Evolutionary conservation across 2,329 filamentous ascomycete species (phyloP).

Genomic region (Chrysosporium queenslandicum): DNA sequence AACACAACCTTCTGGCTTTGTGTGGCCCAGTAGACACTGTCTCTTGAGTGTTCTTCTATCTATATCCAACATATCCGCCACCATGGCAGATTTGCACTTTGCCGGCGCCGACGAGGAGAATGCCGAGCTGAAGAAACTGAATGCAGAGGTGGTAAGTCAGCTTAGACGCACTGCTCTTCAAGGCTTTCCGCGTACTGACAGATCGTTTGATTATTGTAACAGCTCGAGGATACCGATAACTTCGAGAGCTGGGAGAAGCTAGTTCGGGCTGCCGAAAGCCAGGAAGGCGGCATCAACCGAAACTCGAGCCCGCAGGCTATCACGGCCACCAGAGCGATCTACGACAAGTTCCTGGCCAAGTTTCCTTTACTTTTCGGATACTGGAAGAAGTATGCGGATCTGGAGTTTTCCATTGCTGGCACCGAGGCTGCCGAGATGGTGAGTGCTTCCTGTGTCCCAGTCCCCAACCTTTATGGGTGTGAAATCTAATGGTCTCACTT

Average conservation of each 20-base stretch:
- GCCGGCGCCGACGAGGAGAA: constrained; percentile 71
- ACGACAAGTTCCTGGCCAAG: constrained; percentile 86
- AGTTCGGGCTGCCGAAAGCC: constrained; percentile 66
- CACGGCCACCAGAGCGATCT: constrained; percentile 72
- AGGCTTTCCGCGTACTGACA: not conserved
- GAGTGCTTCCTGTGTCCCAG: constrained; percentile 24
- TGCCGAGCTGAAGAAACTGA: constrained; percentile 68
- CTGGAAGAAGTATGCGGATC: constrained; percentile 98
- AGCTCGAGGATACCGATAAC: constrained; percentile 68
- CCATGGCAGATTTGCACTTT: constrained; percentile 64
- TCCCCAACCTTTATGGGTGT: constrained; percentile 8
- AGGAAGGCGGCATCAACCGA: constrained; percentile 88
- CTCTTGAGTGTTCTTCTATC: not conserved
- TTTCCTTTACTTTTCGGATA: constrained; percentile 95
- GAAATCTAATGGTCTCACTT: not conserved
- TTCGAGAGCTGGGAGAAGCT: constrained; percentile 95
- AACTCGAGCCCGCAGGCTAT: constrained; percentile 95
- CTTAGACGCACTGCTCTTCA: constrained; percentile 1
- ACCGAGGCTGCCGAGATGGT: constrained; percentile 97
- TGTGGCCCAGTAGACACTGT: not conserved
- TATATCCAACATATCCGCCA: constrained; percentile 13
- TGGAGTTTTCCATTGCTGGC: constrained; percentile 93
- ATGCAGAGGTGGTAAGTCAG: constrained; percentile 60
- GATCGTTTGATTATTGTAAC: constrained; percentile 14
- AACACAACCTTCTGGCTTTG: constrained; percentile 13